Conservation (phyloP, 2,329 filamentous ascomycete species). For the Colletotrichum trifolii region DNA sequence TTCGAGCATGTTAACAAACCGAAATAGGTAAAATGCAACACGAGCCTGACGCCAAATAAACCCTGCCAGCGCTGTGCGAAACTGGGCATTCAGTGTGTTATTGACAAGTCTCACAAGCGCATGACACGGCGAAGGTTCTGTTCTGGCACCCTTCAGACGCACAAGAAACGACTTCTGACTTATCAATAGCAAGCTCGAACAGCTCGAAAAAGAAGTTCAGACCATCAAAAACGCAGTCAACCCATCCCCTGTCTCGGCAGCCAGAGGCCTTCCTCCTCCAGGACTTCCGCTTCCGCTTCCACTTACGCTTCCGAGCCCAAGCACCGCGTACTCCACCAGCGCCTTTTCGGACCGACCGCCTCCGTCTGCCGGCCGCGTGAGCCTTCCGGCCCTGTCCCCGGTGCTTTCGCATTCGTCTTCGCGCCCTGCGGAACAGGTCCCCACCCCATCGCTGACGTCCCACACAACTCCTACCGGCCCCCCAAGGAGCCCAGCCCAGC, state of each 20-base stretch:
- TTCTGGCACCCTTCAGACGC: background rate
- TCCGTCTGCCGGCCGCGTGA: conserved; percentile 28
- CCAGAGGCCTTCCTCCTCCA: conserved; percentile 9
- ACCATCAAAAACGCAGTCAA: conserved; percentile 49
- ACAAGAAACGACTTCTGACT: too few species aligned
- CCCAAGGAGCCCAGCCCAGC: conserved; percentile 45
- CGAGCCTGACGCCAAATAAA: conserved; percentile 50
- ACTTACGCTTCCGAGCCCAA: conserved; percentile 43
- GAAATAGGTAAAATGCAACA: conserved; percentile 57
- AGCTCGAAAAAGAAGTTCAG: conserved; percentile 39
- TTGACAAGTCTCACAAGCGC: conserved; percentile 60
- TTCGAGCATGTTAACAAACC: conserved; percentile 5
- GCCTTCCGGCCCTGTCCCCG: conserved; percentile 31
- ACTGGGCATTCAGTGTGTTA: conserved; percentile 55
- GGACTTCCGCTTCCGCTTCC: conserved; percentile 41
- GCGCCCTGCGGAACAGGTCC: conserved; percentile 29
- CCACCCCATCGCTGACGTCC: conserved; percentile 43
- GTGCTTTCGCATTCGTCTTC: conserved; percentile 7
- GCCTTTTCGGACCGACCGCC: conserved; percentile 39
- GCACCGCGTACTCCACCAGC: conserved; percentile 38
- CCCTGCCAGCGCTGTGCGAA: conserved; percentile 59
- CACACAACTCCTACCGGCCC: conserved; percentile 44
- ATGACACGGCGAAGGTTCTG: conserved; percentile 56
- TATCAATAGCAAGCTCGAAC: conserved; percentile 61
- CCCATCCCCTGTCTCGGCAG: conserved; percentile 33